Evolutionary conservation across 2,329 filamentous ascomycete genomes (phyloP).

Genomic region (Delphinella strobiligena): DNA sequence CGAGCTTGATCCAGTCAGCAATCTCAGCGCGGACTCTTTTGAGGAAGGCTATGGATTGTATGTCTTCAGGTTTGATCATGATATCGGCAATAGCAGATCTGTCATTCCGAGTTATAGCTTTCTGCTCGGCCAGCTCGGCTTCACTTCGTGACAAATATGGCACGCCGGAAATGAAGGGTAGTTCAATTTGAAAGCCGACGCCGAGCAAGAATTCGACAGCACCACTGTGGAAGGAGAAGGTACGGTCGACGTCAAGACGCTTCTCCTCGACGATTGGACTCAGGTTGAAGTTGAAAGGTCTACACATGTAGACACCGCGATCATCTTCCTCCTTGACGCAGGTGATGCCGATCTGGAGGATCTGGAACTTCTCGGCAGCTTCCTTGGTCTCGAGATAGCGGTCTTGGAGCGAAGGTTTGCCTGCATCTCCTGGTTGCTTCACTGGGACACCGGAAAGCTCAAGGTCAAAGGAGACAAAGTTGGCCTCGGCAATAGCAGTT

Average conservation of each 20-base stretch:
- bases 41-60: conserved; percentile 41
- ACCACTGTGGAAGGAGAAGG: conserved; percentile 45
- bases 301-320: conserved; percentile 44
- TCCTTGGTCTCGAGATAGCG: conserved; percentile 49
- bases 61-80: conserved; percentile 39
- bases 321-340: conserved; percentile 46
- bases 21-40: conserved; percentile 33
- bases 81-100: conserved; percentile 31
- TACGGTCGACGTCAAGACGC: conserved; percentile 46
- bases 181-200: conserved; percentile 46
- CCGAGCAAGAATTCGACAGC: conserved; percentile 50
- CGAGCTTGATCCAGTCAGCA: conserved; percentile 31
- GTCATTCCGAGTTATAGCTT: conserved; percentile 31
- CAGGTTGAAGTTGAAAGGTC: conserved; percentile 54
- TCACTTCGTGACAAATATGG: conserved; percentile 52
- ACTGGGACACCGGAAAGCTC: conserved; percentile 53
- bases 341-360: conserved; percentile 56
- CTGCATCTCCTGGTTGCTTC: conserved; percentile 20
- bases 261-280: conserved; percentile 41
- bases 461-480: conserved; percentile 53
- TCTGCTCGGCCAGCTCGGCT: conserved; percentile 35
- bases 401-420: conserved; percentile 43
- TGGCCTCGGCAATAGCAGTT: conserved; percentile 43
- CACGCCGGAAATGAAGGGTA: conserved; percentile 44
- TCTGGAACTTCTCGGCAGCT: conserved; percentile 50